Evolutionary conservation across 352 stramenopile genomes (phyloP).

Genomic region (Phytophthora cactorum): DNA sequence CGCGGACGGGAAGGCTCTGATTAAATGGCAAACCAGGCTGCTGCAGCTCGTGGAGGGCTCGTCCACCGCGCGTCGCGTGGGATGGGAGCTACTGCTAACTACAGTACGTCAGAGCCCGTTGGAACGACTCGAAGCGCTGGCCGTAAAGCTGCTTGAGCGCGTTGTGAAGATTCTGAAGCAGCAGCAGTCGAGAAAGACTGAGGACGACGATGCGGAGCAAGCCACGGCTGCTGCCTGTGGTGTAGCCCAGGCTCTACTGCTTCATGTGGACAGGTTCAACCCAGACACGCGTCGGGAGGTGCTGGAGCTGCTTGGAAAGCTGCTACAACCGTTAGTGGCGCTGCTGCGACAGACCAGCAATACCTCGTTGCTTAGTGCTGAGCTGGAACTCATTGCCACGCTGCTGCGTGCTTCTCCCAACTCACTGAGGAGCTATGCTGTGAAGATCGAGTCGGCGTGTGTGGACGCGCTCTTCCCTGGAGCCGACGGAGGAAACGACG

Average conservation of each 20-base stretch:
- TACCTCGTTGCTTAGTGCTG: constrained; percentile 24
- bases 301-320: constrained; percentile 65
- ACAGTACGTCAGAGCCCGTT: constrained; percentile 63
- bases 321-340: constrained; percentile 59
- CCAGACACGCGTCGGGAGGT: constrained; percentile 66
- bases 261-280: constrained; percentile 55
- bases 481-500: constrained; percentile 24
- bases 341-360: constrained; percentile 39
- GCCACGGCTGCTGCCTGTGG: constrained; percentile 48
- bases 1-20: constrained; percentile 73
- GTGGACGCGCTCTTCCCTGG: constrained; percentile 32
- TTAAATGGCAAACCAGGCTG: constrained; percentile 74
- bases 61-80: constrained; percentile 43
- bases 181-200: constrained; percentile 38
- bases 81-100: constrained; percentile 69
- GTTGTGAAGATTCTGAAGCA: constrained; percentile 77
- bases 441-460: constrained; percentile 72
- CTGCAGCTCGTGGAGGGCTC: constrained; percentile 58
- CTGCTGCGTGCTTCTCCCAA: constrained; percentile 63
- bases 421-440: constrained; percentile 55
- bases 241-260: constrained; percentile 53
- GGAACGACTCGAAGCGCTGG: constrained; percentile 61
- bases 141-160: constrained; percentile 65
- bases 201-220: constrained; percentile 37
- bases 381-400: constrained; percentile 52